phyloP scores from a whole-genome alignment of 768 basidiomycete genomes.

The Mrakia blollopis region DNA sequence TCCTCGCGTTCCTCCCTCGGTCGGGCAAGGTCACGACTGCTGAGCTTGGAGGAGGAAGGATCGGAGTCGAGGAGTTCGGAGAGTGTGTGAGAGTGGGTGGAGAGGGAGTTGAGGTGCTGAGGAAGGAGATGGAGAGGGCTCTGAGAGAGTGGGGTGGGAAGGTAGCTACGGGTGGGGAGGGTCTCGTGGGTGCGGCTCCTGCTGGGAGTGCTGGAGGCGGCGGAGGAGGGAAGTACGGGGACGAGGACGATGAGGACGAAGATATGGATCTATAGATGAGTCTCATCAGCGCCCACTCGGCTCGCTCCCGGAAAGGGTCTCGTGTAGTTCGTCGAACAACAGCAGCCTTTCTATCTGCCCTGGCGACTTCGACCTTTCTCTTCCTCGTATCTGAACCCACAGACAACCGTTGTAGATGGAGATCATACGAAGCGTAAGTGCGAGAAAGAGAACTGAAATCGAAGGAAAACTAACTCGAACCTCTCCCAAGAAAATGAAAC shows the following conservation, averaged over 20 bases:
- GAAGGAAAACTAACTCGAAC: too few relatives aligned
- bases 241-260: conserved; percentile 6
- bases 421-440: too few relatives aligned
- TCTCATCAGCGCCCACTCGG: not conserved
- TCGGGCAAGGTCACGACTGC: conserved; percentile 80
- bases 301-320: not conserved
- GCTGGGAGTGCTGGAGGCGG: not conserved
- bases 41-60: conserved; percentile 78
- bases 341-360: too few relatives aligned
- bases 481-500: not conserved
- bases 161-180: conserved; percentile 16
- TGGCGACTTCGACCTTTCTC: too few relatives aligned
- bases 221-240: not conserved
- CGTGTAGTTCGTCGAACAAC: too few relatives aligned
- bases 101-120: conserved; percentile 70
- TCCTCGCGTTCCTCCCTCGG: conserved; percentile 83
- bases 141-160: conserved; percentile 58
- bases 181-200: not conserved
- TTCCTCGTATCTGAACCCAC: too few relatives aligned
- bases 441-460: not conserved
- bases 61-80: conserved; percentile 87
- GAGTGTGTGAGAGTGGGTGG: conserved; percentile 76
- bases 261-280: not conserved
- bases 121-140: conserved; percentile 74
- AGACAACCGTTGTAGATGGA: too few relatives aligned